Conservation (phyloP, 495 filamentous ascomycete species). For the Aspergillus avenaceus region DNA sequence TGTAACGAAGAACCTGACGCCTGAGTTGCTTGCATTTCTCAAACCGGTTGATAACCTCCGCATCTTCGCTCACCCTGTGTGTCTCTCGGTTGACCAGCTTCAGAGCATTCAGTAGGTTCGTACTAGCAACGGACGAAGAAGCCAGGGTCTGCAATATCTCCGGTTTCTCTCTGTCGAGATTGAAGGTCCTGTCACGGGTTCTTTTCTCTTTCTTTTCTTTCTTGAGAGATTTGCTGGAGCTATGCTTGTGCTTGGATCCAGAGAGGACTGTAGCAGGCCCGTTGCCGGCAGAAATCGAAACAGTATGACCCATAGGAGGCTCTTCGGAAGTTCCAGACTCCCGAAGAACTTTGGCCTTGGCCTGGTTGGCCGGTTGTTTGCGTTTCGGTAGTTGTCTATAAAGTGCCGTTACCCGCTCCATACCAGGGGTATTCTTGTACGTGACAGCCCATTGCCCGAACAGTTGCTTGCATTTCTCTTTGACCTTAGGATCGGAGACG, state of each 20-base stretch:
- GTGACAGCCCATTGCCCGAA: conserved; percentile 84
- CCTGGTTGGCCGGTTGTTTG: conserved; percentile 61
- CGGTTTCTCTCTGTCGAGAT: conserved; percentile 81
- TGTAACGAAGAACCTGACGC: conserved; percentile 81
- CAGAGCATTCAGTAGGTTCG: conserved; percentile 84
- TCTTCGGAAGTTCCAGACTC: conserved; percentile 67
- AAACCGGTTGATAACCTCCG: conserved; percentile 69
- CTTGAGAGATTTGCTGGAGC: conserved; percentile 28
- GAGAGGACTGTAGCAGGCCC: conserved; percentile 36
- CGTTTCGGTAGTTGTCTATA: conserved; percentile 75
- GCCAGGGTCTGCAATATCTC: conserved; percentile 79
- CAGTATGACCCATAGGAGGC: conserved; percentile 47
- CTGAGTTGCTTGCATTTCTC: conserved; percentile 82
- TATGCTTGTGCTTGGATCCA: conserved; percentile 32
- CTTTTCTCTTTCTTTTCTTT: conserved; percentile 39
- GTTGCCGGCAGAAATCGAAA: conserved; percentile 38
- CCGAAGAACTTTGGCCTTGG: conserved; percentile 72
- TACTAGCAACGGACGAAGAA: conserved; percentile 80
- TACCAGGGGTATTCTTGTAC: conserved; percentile 77
- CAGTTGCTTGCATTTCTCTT: conserved; percentile 76
- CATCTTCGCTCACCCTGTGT: conserved; percentile 81
- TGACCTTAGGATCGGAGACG: conserved; percentile 80
- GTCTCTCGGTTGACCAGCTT: conserved; percentile 88
- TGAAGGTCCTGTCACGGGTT: conserved; percentile 56
- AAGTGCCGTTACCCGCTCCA: conserved; percentile 71